Evolutionary conservation across 2,329 filamentous ascomycete species (phyloP), one percentile per base, ranked within the genome.

Genomic region (Aureobasidium sp.): DNA sequence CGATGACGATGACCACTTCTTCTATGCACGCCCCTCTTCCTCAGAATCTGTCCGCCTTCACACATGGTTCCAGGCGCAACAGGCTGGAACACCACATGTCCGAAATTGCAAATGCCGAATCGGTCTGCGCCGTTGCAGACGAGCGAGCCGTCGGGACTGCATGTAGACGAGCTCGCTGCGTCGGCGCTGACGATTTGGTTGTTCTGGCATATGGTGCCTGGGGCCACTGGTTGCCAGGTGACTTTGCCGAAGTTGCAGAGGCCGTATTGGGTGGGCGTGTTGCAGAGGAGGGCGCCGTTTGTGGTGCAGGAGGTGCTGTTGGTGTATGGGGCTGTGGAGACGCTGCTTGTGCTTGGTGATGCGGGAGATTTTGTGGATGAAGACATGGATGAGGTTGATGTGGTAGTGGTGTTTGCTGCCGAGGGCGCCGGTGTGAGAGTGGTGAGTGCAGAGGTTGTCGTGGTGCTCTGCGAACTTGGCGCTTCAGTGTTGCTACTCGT

Each of bases 61-160:
- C 74, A 76, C 1, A 64, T 64, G 1, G 73, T 76, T 17, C 73
- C 74, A 6, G 68, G 59, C 4, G 73, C 71, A 10, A 75, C 70
- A 10, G 60, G 55, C 60, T 71, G 68, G 62, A 63, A 73, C 21
- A 70, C 59, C 4, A 73, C 66, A 3, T 60, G 56, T 53, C 72
- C 72, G 49, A 68, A 62, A 59, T 72, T 68, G 64, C 70, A 73
- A 45, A 74, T 61, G 29, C 71, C 72, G 45, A 72, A 75, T 50
- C 71, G 61, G 14, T 53, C 49, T 6, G 64, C 34, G 34, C 70
- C 68, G 44, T 71, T 71, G 65, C 72, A 75, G 54, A 65, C 57
- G 0, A 69, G 22, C 0, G 66, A 65, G 50, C 70, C 71, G 32
- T 71, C 63, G 14, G 59, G 58, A 25, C 66, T 61, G 61, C 70